These are phyloP conservation scores for Ogataea hybrid DNA, from an alignment of 1,139 yeast genomes.

Conservation along the genomic window DNA sequence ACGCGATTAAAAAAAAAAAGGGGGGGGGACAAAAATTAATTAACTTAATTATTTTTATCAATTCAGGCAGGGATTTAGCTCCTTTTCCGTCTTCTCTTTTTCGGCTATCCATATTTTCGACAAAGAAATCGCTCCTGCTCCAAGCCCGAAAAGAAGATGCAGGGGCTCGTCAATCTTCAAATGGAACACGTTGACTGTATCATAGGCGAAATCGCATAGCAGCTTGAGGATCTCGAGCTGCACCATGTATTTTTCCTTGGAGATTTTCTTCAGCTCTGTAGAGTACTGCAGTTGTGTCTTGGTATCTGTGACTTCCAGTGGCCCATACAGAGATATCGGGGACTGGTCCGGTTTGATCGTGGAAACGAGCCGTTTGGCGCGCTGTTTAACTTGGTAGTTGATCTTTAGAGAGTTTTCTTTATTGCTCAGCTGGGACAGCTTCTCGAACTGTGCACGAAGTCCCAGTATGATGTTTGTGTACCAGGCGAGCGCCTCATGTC, in stretches of 20 bases:
- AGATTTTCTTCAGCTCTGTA: conserved; percentile 31
- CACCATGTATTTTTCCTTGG: conserved; percentile 34
- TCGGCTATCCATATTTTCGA: conserved; percentile 38
- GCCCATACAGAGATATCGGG: conserved; percentile 14
- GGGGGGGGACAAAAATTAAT: not conserved
- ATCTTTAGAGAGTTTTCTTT: conserved; percentile 45
- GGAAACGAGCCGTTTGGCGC: conserved; percentile 28
- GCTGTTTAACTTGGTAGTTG: conserved; percentile 37
- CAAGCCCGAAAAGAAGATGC: conserved; percentile 30
- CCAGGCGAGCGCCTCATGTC: conserved; percentile 64
- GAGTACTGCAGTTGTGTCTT: conserved; percentile 14
- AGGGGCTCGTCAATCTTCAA: conserved; percentile 31
- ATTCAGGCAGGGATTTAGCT: conserved; percentile 8
- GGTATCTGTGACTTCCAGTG: conserved; percentile 5
- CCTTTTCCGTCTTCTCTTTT: conserved; percentile 26
- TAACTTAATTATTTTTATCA: not conserved
- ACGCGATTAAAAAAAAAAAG: conserved; percentile 8
- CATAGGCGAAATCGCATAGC: conserved; percentile 42
- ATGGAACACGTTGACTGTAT: conserved; percentile 40
- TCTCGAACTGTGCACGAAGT: conserved; percentile 45
- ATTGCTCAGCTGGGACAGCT: conserved; percentile 39
- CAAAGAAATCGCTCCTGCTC: conserved; percentile 39
- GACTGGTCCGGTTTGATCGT: conserved; percentile 18
- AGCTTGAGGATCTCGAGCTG: conserved; percentile 38
- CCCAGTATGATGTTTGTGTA: conserved; percentile 58